Base-by-base conservation (phyloP, 306 rosid species). In the Biancaea sappan region DNA sequence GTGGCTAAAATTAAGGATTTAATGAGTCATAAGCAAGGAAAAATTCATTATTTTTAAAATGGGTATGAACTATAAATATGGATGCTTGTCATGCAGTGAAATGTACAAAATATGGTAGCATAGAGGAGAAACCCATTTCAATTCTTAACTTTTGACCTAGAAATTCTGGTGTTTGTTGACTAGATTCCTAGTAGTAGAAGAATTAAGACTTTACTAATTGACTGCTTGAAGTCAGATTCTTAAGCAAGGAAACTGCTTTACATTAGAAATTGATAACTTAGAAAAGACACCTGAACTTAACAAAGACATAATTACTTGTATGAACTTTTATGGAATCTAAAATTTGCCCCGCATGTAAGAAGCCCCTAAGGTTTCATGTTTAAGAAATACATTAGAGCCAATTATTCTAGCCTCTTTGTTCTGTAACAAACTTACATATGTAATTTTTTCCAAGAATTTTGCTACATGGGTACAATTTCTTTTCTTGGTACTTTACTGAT, bases 1-100 rank as follows among this genome's bases (percentile, higher is more conserved):
- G 21, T 64, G 34, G 75, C 47, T 72, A 13, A 63, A 31, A 18
- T 73, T 71, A 6, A 63, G 47, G 78, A 70, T 60, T 62, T 75
- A 29, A 11, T 56, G 48, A 61, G 52, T 34, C 37, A 40, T 50
- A 80, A 58, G 47, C 48, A 59, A 64, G 35, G 4, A 59, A 38
- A 16, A 26, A 71, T 38, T 15, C 57, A 56, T 71, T 37, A 25
- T 41, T 32, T 64, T 56, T 62, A 61, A 61, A 71, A 60, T 0
- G 26, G 41, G 31, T 59, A 47, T 24, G 68, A 4, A 34, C n/a
- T 43, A 2, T 43, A 12, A 12, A 43, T 5, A 29, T 47, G 59
- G 65, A 40, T 64, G 50, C 26, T 56, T 81, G 53, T 43, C 14
- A 41, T 67, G 77, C 44, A 31, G 35, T 73, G 63, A 73, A 21